Base-by-base conservation (phyloP, 164 flowering plant genomes). In the Tetrastigma voinierianum region DNA sequence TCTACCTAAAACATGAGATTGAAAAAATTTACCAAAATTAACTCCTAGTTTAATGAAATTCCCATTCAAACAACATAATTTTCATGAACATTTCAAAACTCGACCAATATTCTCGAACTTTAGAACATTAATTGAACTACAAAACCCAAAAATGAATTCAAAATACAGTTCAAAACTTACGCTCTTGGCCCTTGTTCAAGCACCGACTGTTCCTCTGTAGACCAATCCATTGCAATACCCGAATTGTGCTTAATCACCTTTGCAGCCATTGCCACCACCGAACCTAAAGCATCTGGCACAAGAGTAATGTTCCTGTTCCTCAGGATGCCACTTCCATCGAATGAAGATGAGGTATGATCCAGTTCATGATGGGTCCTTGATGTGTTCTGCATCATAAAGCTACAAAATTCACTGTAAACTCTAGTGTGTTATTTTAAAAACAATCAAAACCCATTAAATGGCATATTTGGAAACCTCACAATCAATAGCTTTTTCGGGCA, bases 221-320 rank as follows among this genome's bases (percentile, higher is more conserved):
- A n/a, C 93, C 93, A 88, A 51, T 84, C 80, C n/a, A 51, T 56
- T 19, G 87, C 70, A 23, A 84, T 73, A n/a, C 88, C 88, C 0
- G 87, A 88, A 51, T 81, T 79, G 57, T 87, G 84, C 78, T 78
- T 83, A 81, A 85, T 67, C 10, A 78, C 73, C 44, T 70, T 63
- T 46, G 45, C 59, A 16, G 52, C 63, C 21, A n/a, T 72, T 10
- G 81, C 73, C 51, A 59, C 74, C 40, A 70, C 82, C 11, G 63
- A 16, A 40, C 76, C 67, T n/a, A 73, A 70, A 59, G 66, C 68
- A 18, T 67, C 73, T n/a, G 40, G 19, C 21, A 48, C 79, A 1
- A 74, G 40, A 32, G 40, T 32, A 32, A 57, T 43, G 64, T 68
- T 80, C 11, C 78, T 80, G 61, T 74, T 76, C 48, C 46, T 70